Evolutionary conservation across 148 eudicot species (phyloP), one percentile per base, ranked within the genome.

Genomic region (Rhododendron vialii): DNA sequence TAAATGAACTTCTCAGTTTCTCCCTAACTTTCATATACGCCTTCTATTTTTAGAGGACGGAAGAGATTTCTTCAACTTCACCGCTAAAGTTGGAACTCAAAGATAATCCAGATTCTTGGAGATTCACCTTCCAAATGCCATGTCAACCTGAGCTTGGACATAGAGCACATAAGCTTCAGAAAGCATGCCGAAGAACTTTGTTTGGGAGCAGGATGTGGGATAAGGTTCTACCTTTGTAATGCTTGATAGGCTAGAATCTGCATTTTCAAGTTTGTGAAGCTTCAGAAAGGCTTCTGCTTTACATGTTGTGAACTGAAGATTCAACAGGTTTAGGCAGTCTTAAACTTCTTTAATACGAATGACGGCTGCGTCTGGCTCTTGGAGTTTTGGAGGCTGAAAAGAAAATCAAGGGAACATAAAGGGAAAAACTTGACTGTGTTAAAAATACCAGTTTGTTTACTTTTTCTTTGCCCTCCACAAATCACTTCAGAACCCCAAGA

Each of bases 271-370:
- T 84, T 87, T 88, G 67, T 87, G 84, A 88, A 93, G 93, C 86
- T 93, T 92, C 87, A 92, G 73, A 43, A 89, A 89, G 59, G 94
- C 95, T 84, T 91, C 92, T 65, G 92, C 92, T 86, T 90, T 92
- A 81, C 90, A 90, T 74, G 92, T 91, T 73, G 79, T 28, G 30
- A 89, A 88, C 93, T 93, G 91, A 20, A 88, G 28, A 26, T 75
- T 53, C 69, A 74, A 82, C 43, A 45, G 20, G 47, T 75, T 71
- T 26, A 71, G 71, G 35, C 33, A 76, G 7, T 30, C 35, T 22
- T 38, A 26, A 35, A 12, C 53, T 11, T 59, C 20, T 76, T 47
- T 24, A 24, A 7, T 76, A 35, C 71, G 55, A 33, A 84, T 35
- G 24, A 71, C 4, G 18, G 38, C 36, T 28, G 18, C 0, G 18